Conservation (phyloP, 306 rosid species). For the Sesbania bispinosa region DNA sequence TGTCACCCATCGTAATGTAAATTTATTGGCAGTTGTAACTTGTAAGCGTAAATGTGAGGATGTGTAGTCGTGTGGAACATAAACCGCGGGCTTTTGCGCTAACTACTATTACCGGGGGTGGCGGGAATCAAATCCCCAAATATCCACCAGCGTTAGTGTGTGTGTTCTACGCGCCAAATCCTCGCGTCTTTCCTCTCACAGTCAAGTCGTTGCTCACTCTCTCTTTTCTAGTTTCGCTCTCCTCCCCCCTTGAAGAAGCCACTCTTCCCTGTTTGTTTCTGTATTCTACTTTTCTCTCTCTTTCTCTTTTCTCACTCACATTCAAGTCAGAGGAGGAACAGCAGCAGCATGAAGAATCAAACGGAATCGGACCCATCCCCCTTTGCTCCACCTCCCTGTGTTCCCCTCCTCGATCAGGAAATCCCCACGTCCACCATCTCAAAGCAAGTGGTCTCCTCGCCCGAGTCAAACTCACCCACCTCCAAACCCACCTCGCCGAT, state of each 20-base stretch:
- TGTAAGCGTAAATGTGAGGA: neutral
- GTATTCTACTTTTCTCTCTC: neutral
- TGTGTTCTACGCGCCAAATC: conserved; percentile 13
- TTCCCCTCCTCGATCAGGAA: conserved; percentile 40
- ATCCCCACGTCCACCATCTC: conserved; percentile 55
- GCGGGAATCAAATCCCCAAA: conserved; percentile 17
- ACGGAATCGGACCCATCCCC: conserved; percentile 37
- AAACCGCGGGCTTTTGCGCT: neutral
- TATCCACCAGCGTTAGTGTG: neutral
- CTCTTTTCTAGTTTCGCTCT: neutral
- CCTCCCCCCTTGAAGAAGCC: neutral
- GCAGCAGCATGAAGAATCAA: conserved; percentile 46
- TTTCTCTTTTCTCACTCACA: neutral
- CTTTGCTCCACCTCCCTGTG: conserved; percentile 27
- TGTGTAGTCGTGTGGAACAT: too few species aligned
- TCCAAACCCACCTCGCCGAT: conserved; percentile 66
- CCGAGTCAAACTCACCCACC: conserved; percentile 55
- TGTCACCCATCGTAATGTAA: too few species aligned
- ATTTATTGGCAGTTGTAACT: too few species aligned
- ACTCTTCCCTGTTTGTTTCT: neutral
- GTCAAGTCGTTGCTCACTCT: too few species aligned
- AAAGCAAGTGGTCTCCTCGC: conserved; percentile 71
- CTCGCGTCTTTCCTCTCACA: neutral
- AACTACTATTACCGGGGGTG: neutral
- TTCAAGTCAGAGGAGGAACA: neutral